Base-by-base conservation (phyloP, 148 eudicot species). In the Rhododendron ovatum region DNA sequence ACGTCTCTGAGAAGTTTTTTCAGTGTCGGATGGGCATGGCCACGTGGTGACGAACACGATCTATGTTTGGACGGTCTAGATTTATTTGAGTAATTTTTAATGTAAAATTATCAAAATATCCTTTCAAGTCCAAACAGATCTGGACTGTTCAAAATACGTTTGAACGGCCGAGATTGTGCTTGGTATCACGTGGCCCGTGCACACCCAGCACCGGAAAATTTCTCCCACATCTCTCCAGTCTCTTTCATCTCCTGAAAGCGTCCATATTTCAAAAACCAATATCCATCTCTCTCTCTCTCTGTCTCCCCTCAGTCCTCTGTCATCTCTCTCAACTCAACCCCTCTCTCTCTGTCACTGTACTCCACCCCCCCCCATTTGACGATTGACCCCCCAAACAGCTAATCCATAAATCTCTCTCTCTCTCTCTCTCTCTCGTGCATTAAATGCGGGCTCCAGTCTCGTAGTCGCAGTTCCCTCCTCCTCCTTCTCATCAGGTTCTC, bases 381-480 rank as follows among this genome's bases (percentile, higher is more conserved):
- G 30, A 11, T 50, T 50, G 53, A 1, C 53, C 57, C 4, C 20
- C 61, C 12, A 26, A 82, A 82, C 43, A 61, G 84, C 35, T 65
- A 82, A 78, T 83, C 77, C 75, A 43, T 37, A 61, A 51, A 57
- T 37, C 39, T 37, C 39, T 37, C 39, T 37, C 15, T 61, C 37
- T 73, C 30, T 1, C n/a, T 59, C 78, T 73, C 57, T 30, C 80
- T 74, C 63, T 53, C 4, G 0, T 45, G 50, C 69, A 84, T 71
- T 74, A 20, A 84, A 84, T 73, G 81, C 86, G 86, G 50, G 80
- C 59, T 50, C 77, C 53, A 12, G 3, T 12, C 45, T 43, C 10
- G 0, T 22, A 18, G 24, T 9, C 3, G 28, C 37, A 59, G 82
- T 79, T 71, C 39, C 14, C 3, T 18, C 35, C 47, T 61, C 39